These are phyloP conservation scores for Debaryomyces fabryi DNA, from an alignment of 1,139 yeast species.

Conservation along the genomic window DNA sequence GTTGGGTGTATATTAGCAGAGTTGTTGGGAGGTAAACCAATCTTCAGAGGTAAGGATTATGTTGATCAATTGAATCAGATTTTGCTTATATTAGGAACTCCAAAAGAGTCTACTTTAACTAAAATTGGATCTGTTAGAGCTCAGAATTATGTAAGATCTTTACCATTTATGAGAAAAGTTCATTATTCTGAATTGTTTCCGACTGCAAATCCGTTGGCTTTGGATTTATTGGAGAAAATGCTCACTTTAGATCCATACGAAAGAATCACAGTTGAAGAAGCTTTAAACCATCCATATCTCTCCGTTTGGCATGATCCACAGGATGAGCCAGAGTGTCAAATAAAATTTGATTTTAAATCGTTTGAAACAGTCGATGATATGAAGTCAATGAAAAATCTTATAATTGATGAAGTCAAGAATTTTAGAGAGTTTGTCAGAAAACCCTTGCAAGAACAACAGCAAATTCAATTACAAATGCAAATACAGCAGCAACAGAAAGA, in stretches of 20 bases:
- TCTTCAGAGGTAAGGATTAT: slow-evolving; percentile 92
- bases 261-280: slow-evolving; percentile 87
- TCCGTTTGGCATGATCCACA: slow-evolving; percentile 95
- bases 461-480: slow-evolving; percentile 44
- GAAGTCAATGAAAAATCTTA: slow-evolving; percentile 73
- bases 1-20: slow-evolving; percentile 97
- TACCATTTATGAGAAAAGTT: slow-evolving; percentile 81
- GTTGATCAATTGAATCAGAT: slow-evolving; percentile 95
- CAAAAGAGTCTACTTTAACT: slow-evolving; percentile 77
- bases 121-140: slow-evolving; percentile 90
- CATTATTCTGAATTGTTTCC: slow-evolving; percentile 80
- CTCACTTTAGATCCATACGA: slow-evolving; percentile 84
- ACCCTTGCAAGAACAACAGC: slow-evolving; percentile 71
- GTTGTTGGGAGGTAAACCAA: slow-evolving; percentile 85
- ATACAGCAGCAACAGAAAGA: slow-evolving; percentile 36
- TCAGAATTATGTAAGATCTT: slow-evolving; percentile 85
- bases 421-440: slow-evolving; percentile 82
- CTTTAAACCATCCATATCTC: slow-evolving; percentile 85
- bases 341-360: slow-evolving; percentile 78
- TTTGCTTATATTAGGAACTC: slow-evolving; percentile 84
- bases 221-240: slow-evolving; percentile 81
- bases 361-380: slow-evolving; percentile 88
- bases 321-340: slow-evolving; percentile 87
- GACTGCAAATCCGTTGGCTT: slow-evolving; percentile 80
- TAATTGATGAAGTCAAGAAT: slow-evolving; percentile 75